These are phyloP conservation scores for Aspergillus sp. DNA, from an alignment of 2,329 filamentous ascomycete species.

Conservation along the genomic window DNA sequence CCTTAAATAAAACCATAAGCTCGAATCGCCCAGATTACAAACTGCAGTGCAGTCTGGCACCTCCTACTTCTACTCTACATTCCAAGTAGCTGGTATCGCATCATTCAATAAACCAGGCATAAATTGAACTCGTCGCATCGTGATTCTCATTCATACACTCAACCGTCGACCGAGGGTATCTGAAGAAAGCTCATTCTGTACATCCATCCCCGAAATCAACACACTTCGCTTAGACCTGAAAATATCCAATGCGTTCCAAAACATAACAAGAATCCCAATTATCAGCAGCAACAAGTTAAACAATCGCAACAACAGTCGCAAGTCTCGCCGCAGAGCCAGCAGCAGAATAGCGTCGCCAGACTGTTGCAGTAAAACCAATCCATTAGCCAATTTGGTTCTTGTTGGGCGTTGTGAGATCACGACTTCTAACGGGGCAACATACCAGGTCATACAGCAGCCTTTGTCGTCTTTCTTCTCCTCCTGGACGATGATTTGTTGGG, in stretches of 20 bases:
- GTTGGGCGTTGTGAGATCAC: too few species aligned
- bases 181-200: too few species aligned
- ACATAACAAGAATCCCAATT: not conserved
- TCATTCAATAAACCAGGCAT: too few species aligned
- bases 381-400: not conserved
- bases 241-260: not conserved
- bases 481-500: not conserved
- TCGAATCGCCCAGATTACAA: too few species aligned
- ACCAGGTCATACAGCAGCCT: slow-evolving; percentile 2
- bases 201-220: not conserved
- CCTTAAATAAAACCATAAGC: too few species aligned
- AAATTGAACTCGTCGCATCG: too few species aligned
- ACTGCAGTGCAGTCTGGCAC: too few species aligned
- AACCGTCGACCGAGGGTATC: too few species aligned
- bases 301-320: slow-evolving; percentile 6
- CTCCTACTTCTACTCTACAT: too few species aligned
- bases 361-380: not conserved
- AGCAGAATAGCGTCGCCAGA: slow-evolving; percentile 9
- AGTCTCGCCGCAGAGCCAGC: slow-evolving; percentile 5
- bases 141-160: too few species aligned
- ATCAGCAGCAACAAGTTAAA: slow-evolving; percentile 1
- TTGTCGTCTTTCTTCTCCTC: slow-evolving; percentile 8
- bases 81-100: too few species aligned
- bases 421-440: not conserved
- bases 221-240: too few species aligned